These are phyloP conservation scores for Diatrype stigma DNA, from an alignment of 2,329 filamentous ascomycete species.

Conservation along the genomic window DNA sequence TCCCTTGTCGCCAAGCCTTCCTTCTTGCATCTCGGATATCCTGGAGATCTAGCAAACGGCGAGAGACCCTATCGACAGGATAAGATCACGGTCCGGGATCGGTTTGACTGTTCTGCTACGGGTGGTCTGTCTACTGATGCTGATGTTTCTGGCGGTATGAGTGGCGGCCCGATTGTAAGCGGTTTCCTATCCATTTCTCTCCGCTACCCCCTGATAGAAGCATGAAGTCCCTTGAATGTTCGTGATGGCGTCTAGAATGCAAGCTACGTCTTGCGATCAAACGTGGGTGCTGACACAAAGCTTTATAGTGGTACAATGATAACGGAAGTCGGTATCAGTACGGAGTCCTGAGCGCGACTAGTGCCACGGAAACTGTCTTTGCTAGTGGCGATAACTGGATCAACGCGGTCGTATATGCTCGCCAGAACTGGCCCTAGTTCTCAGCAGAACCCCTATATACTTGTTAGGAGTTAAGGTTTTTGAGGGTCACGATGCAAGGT, in stretches of 20 bases:
- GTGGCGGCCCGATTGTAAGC: slow-evolving; percentile 10
- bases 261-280: background rate
- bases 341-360: slow-evolving; percentile 10
- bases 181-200: background rate
- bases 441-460: background rate
- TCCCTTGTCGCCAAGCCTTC: slow-evolving; percentile 9
- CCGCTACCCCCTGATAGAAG: background rate
- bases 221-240: background rate
- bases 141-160: slow-evolving; percentile 11
- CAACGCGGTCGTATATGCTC: slow-evolving; percentile 1
- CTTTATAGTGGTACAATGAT: slow-evolving; percentile 2
- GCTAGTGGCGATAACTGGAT: slow-evolving; percentile 10
- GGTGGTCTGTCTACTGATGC: slow-evolving; percentile 10
- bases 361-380: slow-evolving; percentile 5
- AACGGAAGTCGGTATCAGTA: slow-evolving; percentile 3
- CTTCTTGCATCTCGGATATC: slow-evolving; percentile 16
- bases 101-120: slow-evolving; percentile 4
- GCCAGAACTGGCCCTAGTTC: slow-evolving; percentile 1
- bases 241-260: background rate
- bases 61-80: slow-evolving; percentile 11
- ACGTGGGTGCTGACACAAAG: background rate
- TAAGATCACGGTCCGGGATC: slow-evolving; percentile 6
- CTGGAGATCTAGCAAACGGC: slow-evolving; percentile 7
- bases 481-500: too few relatives aligned
- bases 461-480: too few relatives aligned